phyloP scores from a whole-genome alignment of 2,329 filamentous ascomycete genomes.

The Coniella vitis region DNA sequence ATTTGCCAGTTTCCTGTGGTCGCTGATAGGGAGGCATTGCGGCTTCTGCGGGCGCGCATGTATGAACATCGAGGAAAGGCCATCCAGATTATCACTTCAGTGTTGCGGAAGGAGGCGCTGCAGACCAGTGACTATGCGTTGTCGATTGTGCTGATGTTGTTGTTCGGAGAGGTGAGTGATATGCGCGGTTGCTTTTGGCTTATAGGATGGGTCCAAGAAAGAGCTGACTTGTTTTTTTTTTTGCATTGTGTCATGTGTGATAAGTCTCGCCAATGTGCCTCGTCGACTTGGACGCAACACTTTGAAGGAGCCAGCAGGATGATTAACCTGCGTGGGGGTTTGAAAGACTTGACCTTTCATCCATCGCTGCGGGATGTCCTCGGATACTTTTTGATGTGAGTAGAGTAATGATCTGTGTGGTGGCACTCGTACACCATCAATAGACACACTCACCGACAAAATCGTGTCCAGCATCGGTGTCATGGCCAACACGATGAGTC shows the following conservation, averaged over 20 bases:
- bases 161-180: neutral
- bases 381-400: constrained; percentile 1
- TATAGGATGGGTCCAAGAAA: neutral
- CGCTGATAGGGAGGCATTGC: neutral
- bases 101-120: neutral
- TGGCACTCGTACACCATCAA: too few relatives aligned
- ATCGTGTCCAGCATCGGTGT: constrained; percentile 21
- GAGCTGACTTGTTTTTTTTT: neutral
- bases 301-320: constrained; percentile 15
- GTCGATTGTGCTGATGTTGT: neutral
- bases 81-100: neutral
- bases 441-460: constrained; percentile 9
- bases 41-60: neutral
- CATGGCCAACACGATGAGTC: constrained; percentile 29
- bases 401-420: neutral
- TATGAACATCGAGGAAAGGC: neutral
- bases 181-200: neutral
- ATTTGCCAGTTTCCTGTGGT: constrained; percentile 9
- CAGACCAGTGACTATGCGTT: neutral
- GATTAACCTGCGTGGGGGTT: constrained; percentile 2
- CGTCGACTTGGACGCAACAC: constrained; percentile 7
- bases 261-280: constrained; percentile 1
- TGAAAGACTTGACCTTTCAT: neutral
- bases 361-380: neutral
- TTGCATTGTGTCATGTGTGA: neutral